Evolutionary conservation across 768 basidiomycete species (phyloP).

Genomic region (Brasilioporus rufonigricans): DNA sequence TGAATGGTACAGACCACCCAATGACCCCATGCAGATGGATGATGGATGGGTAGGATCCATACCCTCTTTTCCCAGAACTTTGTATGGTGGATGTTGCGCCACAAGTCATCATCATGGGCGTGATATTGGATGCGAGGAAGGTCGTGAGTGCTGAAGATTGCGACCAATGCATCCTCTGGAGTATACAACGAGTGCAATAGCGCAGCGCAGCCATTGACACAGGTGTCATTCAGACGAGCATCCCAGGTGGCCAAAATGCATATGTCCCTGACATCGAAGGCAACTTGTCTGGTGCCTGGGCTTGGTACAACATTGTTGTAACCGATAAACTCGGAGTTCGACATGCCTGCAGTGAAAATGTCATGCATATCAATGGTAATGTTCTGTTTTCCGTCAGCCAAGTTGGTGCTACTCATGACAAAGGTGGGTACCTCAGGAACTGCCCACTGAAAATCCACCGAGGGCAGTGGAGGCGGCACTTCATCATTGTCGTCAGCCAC

Average conservation of each 20-base stretch:
- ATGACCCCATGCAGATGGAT: background rate
- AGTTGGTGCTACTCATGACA: too few species aligned
- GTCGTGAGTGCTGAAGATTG: constrained; percentile 5
- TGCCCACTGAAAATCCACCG: too few species aligned
- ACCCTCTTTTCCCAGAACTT: constrained; percentile 31
- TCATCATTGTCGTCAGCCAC: too few species aligned
- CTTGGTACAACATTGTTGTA: too few species aligned
- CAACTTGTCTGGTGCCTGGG: too few species aligned
- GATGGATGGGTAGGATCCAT: constrained; percentile 25
- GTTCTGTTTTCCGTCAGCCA: too few species aligned
- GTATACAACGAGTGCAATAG: background rate
- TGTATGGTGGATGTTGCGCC: constrained; percentile 12
- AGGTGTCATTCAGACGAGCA: constrained; percentile 5
- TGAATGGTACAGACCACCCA: constrained; percentile 3
- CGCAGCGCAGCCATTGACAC: constrained; percentile 9
- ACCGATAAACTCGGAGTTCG: too few species aligned
- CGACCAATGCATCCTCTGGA: background rate
- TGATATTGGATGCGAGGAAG: background rate
- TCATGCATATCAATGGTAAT: too few species aligned
- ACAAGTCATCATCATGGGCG: constrained; percentile 15
- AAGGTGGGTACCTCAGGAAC: too few species aligned
- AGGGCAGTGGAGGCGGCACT: too few species aligned
- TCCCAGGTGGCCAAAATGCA: background rate
- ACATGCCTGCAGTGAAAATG: too few species aligned
- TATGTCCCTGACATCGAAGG: too few species aligned